Evolutionary conservation across 768 basidiomycete species (phyloP).

Genomic region (Phlegmacium glaucopus): DNA sequence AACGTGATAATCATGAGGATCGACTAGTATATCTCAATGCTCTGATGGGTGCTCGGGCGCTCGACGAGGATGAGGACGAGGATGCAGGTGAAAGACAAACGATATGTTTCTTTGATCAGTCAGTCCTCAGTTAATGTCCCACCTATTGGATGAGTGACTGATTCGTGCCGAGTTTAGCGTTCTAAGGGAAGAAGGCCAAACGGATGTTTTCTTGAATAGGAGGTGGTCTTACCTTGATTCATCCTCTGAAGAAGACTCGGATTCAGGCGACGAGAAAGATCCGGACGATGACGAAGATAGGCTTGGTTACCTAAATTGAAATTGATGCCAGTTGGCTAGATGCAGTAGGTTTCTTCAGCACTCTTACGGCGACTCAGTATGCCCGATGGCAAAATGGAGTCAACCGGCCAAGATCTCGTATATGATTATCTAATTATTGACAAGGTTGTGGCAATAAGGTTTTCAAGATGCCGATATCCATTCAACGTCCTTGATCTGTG

Average conservation of each 20-base stretch:
- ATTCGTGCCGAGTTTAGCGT: conserved; percentile 37
- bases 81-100: conserved; percentile 45
- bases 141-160: too few species aligned
- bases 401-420: too few species aligned
- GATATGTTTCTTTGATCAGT: conserved; percentile 75
- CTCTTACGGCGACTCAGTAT: too few species aligned
- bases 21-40: conserved; percentile 35
- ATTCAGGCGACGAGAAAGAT: conserved; percentile 20
- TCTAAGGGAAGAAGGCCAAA: conserved; percentile 51
- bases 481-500: too few species aligned
- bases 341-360: too few species aligned
- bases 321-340: too few species aligned
- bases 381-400: too few species aligned
- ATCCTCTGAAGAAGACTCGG: conserved; percentile 27
- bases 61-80: conserved; percentile 16
- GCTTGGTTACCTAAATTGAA: not conserved
- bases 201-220: conserved; percentile 51
- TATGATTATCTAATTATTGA: too few species aligned
- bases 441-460: too few species aligned
- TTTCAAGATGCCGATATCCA: too few species aligned
- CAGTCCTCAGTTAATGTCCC: conserved; percentile 19
- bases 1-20: conserved; percentile 29
- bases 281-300: conserved; percentile 12
- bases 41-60: conserved; percentile 21
- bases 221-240: conserved; percentile 31